phyloP scores from a whole-genome alignment of 164 flowering plant species.

The Saururus chinensis region DNA sequence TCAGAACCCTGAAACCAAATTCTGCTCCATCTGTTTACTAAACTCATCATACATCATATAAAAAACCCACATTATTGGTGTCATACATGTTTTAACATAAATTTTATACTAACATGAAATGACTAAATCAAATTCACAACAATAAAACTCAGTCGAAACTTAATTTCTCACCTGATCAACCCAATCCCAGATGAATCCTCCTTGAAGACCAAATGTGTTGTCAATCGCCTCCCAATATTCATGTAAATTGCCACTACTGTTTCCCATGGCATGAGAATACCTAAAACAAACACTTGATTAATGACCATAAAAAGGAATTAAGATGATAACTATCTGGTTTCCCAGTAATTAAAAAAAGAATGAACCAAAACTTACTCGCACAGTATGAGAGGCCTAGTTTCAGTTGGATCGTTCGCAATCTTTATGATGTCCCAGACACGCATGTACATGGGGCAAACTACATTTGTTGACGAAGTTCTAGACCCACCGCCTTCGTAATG shows the following conservation, averaged over 20 bases:
- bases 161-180: conserved; percentile 60
- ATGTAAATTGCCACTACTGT: conserved; percentile 78
- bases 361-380: conserved; percentile 72
- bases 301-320: not conserved
- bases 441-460: conserved; percentile 97
- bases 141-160: not conserved
- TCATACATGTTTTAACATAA: too few relatives aligned
- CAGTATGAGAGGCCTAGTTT: conserved; percentile 80
- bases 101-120: not conserved
- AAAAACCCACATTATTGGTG: too few relatives aligned
- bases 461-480: conserved; percentile 86
- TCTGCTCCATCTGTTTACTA: too few relatives aligned
- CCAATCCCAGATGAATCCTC: conserved; percentile 99
- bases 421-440: conserved; percentile 87
- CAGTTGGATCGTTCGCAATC: conserved; percentile 81
- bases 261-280: conserved; percentile 98
- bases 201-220: conserved; percentile 86
- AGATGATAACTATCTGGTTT: not conserved
- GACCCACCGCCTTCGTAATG: conserved; percentile 99
- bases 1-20: too few relatives aligned
- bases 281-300: conserved; percentile 17
- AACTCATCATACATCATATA: too few relatives aligned
- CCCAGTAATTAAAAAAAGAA: not conserved
- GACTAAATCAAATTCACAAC: not conserved
- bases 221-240: conserved; percentile 96